Evolutionary conservation across 2,329 filamentous ascomycete species (phyloP).

Genomic region (Septoria petroselini): DNA sequence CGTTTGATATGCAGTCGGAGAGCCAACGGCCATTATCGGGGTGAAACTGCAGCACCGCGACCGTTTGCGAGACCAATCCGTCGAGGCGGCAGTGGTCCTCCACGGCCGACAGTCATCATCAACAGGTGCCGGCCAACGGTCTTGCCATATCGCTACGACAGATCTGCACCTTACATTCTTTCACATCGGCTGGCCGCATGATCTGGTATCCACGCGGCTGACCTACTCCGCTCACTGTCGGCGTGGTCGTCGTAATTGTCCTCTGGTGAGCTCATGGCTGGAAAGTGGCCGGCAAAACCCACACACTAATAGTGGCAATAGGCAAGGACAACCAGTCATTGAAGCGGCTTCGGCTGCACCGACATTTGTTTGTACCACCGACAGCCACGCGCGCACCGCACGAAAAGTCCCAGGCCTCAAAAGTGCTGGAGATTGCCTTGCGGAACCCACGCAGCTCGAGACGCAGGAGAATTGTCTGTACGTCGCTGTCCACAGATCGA

Average conservation of each 20-base stretch:
- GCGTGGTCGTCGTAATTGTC: constrained; percentile 2
- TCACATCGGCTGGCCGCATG: constrained; percentile 16
- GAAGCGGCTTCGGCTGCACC: constrained; percentile 15
- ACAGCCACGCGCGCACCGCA: constrained; percentile 17
- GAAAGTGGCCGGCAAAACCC: background rate
- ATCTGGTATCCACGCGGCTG: constrained; percentile 9
- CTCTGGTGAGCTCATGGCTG: constrained; percentile 14
- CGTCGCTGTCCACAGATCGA: constrained; percentile 1
- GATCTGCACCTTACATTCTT: constrained; percentile 3
- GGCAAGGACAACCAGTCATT: constrained; percentile 16
- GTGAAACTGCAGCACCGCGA: no score
- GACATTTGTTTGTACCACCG: constrained; percentile 15
- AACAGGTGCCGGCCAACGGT: constrained; percentile 2
- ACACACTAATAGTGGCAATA: constrained; percentile 12
- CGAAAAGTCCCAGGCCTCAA: background rate
- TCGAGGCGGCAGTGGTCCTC: background rate
- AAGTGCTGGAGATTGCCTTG: constrained; percentile 19
- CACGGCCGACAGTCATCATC: background rate
- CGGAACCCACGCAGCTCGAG: constrained; percentile 5
- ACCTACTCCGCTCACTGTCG: background rate
- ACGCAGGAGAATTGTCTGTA: background rate
- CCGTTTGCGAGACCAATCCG: constrained; percentile 1
- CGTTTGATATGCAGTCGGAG: constrained; percentile 14
- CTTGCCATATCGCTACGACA: background rate
- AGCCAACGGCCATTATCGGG: background rate